Evolutionary conservation across 768 basidiomycete species (phyloP).

Genomic region (Termitomyces sp.): DNA sequence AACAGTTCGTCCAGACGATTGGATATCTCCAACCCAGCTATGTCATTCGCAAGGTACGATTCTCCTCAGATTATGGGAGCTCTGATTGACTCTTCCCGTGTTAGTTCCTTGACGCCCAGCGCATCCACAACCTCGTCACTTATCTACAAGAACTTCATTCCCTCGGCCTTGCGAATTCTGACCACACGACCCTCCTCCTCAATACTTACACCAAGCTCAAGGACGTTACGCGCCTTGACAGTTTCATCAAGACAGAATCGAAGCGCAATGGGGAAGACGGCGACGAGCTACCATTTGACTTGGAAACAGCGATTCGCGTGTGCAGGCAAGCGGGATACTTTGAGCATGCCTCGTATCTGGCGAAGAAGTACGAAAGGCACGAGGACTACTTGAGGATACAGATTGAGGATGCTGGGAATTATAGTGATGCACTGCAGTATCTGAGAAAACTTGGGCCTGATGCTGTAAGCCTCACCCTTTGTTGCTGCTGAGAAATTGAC

Average conservation of each 20-base stretch:
- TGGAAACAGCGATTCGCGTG: conserved; percentile 95
- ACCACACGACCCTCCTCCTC: conserved; percentile 94
- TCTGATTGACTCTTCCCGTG: not conserved
- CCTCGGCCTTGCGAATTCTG: conserved; percentile 86
- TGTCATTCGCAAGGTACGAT: conserved; percentile 87
- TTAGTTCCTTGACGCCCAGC: conserved; percentile 94
- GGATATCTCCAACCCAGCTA: conserved; percentile 91
- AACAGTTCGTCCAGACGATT: conserved; percentile 88
- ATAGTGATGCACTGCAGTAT: conserved; percentile 78
- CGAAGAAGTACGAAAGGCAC: conserved; percentile 86
- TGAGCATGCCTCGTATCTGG: conserved; percentile 91
- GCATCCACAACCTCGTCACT: conserved; percentile 92
- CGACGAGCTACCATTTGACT: conserved; percentile 88
- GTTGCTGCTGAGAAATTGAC: not conserved
- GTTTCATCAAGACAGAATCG: conserved; percentile 89
- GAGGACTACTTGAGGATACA: conserved; percentile 93
- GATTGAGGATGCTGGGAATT: conserved; percentile 88
- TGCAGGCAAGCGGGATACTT: conserved; percentile 97
- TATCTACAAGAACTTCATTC: conserved; percentile 96
- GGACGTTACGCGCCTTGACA: conserved; percentile 83
- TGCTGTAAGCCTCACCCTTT: conserved; percentile 53
- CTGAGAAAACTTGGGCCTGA: conserved; percentile 75
- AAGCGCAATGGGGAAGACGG: conserved; percentile 45
- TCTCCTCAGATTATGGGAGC: not conserved
- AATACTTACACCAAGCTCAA: conserved; percentile 98